Percentiles rank a stretch among this genome's conserved stretches.
Evolutionary conservation across 1,139 yeast genomes (phyloP).

Genomic region (Pichia sp.): DNA sequence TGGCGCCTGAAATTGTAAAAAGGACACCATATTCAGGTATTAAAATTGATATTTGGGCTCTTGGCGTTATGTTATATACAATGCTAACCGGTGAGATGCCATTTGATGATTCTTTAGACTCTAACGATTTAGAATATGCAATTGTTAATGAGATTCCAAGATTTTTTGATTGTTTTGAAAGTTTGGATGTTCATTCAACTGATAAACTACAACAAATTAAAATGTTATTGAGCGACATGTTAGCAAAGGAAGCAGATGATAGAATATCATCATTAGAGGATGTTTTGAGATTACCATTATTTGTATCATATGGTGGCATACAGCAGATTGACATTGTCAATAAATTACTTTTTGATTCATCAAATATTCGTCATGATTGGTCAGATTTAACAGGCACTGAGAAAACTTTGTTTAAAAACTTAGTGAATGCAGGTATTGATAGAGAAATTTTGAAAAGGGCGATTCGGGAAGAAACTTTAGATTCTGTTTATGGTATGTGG

Average conservation of each 20-base stretch:
- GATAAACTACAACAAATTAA: slow-evolving; percentile 8
- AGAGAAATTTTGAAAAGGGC: slow-evolving; percentile 56
- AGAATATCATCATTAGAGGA: slow-evolving; percentile 57
- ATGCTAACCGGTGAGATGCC: slow-evolving; percentile 86
- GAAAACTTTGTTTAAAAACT: slow-evolving; percentile 54
- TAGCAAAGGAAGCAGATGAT: slow-evolving; percentile 57
- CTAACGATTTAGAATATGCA: slow-evolving; percentile 50
- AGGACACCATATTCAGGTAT: slow-evolving; percentile 73
- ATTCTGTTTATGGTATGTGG: slow-evolving; percentile 81
- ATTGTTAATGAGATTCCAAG: slow-evolving; percentile 64
- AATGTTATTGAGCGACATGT: slow-evolving; percentile 38
- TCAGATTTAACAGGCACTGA: slow-evolving; percentile 37
- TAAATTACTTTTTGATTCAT: slow-evolving; percentile 33
- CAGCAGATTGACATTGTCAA: slow-evolving; percentile 36
- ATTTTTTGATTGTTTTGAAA: slow-evolving; percentile 34
- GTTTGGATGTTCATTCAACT: slow-evolving; percentile 1
- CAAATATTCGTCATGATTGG: slow-evolving; percentile 32
- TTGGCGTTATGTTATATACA: slow-evolving; percentile 90
- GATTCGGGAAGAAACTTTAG: slow-evolving; percentile 59
- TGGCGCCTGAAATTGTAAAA: slow-evolving; percentile 88
- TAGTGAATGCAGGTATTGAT: slow-evolving; percentile 63
- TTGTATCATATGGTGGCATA: slow-evolving; percentile 43
- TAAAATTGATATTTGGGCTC: slow-evolving; percentile 83
- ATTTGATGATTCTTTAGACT: slow-evolving; percentile 78
- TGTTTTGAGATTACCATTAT: slow-evolving; percentile 55